A percentile compares a stretch with the other conserved stretches of the same genome.
Conservation (phyloP, 768 basidiomycete genomes). For the Ephemerocybe angulata region DNA sequence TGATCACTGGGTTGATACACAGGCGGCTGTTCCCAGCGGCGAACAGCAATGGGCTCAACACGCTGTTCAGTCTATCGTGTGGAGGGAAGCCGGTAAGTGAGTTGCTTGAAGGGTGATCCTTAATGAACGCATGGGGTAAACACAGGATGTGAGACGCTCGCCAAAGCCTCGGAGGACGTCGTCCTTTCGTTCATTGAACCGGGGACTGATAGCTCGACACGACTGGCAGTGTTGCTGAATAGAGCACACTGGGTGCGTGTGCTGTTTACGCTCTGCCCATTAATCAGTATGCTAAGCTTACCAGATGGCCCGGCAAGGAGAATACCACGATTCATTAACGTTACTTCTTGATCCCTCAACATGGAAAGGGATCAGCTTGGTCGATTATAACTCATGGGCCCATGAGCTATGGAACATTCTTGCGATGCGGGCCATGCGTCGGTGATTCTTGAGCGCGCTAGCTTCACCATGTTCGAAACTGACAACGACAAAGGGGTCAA, state of each 20-base stretch:
- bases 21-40: slow-evolving; percentile 45
- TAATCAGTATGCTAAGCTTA: slow-evolving; percentile 11
- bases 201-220: slow-evolving; percentile 57
- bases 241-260: slow-evolving; percentile 59
- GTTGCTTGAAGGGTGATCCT: background rate
- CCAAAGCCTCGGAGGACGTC: slow-evolving; percentile 63
- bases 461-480: background rate
- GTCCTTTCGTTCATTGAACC: slow-evolving; percentile 62
- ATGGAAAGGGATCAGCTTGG: slow-evolving; percentile 64
- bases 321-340: slow-evolving; percentile 57
- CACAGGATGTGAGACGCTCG: slow-evolving; percentile 64
- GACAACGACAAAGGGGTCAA: slow-evolving; percentile 50
- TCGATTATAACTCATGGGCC: slow-evolving; percentile 72
- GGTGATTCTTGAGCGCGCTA: slow-evolving; percentile 40
- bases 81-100: slow-evolving; percentile 62
- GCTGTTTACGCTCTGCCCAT: background rate
- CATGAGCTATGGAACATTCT: slow-evolving; percentile 76
- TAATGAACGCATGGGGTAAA: slow-evolving; percentile 7
- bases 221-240: slow-evolving; percentile 59
- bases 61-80: slow-evolving; percentile 68
- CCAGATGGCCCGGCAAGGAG: slow-evolving; percentile 68
- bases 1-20: slow-evolving; percentile 67
- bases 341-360: slow-evolving; percentile 63
- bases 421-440: slow-evolving; percentile 60
- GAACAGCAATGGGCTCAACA: slow-evolving; percentile 70